Percentiles rank a stretch among this genome's conserved stretches.
These are phyloP conservation scores for Durusdinium trenchii DNA, from an alignment of 73 alveolate species.

Conservation along the genomic window DNA sequence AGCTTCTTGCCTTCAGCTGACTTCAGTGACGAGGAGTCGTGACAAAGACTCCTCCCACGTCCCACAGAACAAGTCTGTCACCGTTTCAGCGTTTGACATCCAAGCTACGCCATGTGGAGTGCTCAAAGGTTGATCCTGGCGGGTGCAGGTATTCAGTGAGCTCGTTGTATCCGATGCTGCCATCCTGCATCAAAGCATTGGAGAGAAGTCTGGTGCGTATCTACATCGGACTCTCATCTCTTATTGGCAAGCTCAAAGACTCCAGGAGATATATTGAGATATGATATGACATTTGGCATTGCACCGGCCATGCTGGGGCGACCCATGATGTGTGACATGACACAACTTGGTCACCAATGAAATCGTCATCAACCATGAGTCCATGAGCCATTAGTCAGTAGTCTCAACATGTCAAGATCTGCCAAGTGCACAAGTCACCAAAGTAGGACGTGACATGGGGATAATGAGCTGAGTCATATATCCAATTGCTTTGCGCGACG, in stretches of 20 bases:
- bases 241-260: background rate
- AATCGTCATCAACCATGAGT: too few relatives aligned
- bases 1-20: conserved; percentile 54
- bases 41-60: too few relatives aligned
- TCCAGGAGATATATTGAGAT: background rate
- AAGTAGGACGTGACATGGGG: background rate
- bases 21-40: background rate
- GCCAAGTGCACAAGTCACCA: background rate
- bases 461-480: too few relatives aligned
- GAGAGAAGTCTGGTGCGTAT: background rate
- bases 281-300: background rate
- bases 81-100: too few relatives aligned
- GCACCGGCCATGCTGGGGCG: too few relatives aligned
- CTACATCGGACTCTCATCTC: too few relatives aligned
- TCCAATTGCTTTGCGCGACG: background rate
- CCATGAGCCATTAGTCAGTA: too few relatives aligned
- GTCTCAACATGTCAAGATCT: too few relatives aligned
- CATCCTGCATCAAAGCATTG: conserved; percentile 25
- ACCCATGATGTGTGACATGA: too few relatives aligned
- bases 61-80: too few relatives aligned
- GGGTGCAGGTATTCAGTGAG: conserved; percentile 92
- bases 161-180: conserved; percentile 69
- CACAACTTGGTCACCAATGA: too few relatives aligned
- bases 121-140: conserved; percentile 85
- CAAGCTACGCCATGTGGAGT: conserved; percentile 89